Percentiles rank a stretch among this genome's conserved stretches.
Conservation (phyloP, 441 rosid genomes). For the Oxalis stricta region DNA sequence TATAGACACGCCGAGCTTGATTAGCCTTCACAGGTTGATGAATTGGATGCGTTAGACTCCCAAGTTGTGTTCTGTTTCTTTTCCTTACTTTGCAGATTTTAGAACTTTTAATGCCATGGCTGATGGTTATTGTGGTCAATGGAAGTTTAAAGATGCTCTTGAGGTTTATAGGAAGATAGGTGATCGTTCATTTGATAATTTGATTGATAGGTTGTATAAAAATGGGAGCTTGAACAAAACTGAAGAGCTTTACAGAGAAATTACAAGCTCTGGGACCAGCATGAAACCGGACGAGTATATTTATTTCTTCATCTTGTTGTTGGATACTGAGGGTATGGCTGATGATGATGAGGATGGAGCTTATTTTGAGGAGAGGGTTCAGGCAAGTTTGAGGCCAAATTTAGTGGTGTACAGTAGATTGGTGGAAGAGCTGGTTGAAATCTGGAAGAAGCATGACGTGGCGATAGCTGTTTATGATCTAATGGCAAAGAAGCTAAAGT, state of each 20-base stretch:
- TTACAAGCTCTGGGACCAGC: constrained; percentile 60
- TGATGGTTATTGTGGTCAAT: constrained; percentile 63
- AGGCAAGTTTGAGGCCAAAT: constrained; percentile 60
- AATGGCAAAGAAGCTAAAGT: constrained; percentile 82
- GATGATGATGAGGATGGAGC: constrained; percentile 85
- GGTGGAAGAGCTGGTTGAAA: constrained; percentile 48
- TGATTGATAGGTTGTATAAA: constrained; percentile 66
- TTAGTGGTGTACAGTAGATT: constrained; percentile 58
- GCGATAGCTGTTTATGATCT: constrained; percentile 60
- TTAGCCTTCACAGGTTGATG: too few relatives aligned
- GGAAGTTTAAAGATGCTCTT: constrained; percentile 51
- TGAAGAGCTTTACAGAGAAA: constrained; percentile 55
- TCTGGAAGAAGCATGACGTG: constrained; percentile 54
- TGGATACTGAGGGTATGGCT: constrained; percentile 55
- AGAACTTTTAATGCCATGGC: constrained; percentile 83
- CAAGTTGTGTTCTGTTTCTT: too few relatives aligned
- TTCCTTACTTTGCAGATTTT: too few relatives aligned
- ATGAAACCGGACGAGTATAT: constrained; percentile 92
- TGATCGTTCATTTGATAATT: constrained; percentile 52
- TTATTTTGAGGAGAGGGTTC: constrained; percentile 63
- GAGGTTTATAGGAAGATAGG: constrained; percentile 56
- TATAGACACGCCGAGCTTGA: constrained; percentile 47
- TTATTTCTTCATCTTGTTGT: constrained; percentile 36
- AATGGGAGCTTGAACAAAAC: constrained; percentile 58
- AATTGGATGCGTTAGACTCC: too few relatives aligned